These are phyloP conservation scores for Solanum clarkiae DNA, from an alignment of 257 asterid species.

Conservation along the genomic window DNA sequence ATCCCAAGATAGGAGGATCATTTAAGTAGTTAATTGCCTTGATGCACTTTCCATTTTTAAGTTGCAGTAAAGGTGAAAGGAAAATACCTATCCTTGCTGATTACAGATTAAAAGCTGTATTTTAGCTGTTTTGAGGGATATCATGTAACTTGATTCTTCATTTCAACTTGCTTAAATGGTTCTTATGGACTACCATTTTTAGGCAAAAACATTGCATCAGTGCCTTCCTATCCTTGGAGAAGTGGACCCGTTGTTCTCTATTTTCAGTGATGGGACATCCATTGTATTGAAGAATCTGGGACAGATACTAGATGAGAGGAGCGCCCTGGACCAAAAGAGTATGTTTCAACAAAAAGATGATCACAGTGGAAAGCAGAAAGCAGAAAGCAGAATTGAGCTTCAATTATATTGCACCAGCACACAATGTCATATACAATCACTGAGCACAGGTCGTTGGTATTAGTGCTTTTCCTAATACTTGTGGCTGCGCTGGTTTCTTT, in stretches of 20 bases:
- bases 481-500: background rate
- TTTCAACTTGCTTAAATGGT: background rate
- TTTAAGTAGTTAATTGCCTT: background rate
- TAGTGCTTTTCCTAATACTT: background rate
- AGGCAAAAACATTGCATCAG: background rate
- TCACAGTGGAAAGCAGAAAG: slow-evolving; percentile 2
- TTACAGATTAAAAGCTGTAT: background rate
- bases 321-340: background rate
- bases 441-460: background rate
- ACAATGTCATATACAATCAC: background rate
- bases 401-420: slow-evolving; percentile 1
- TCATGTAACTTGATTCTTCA: background rate
- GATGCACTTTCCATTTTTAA: background rate
- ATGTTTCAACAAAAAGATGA: background rate
- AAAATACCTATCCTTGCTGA: background rate
- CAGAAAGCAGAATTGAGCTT: background rate
- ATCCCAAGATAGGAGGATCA: background rate
- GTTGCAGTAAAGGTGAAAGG: background rate
- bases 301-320: background rate
- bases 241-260: background rate
- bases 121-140: background rate
- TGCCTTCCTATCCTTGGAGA: background rate
- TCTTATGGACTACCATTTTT: background rate
- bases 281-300: background rate
- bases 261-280: background rate